Evolutionary conservation across 1,284 basidiomycete species (phyloP).

Genomic region (Trametes versicolor): DNA sequence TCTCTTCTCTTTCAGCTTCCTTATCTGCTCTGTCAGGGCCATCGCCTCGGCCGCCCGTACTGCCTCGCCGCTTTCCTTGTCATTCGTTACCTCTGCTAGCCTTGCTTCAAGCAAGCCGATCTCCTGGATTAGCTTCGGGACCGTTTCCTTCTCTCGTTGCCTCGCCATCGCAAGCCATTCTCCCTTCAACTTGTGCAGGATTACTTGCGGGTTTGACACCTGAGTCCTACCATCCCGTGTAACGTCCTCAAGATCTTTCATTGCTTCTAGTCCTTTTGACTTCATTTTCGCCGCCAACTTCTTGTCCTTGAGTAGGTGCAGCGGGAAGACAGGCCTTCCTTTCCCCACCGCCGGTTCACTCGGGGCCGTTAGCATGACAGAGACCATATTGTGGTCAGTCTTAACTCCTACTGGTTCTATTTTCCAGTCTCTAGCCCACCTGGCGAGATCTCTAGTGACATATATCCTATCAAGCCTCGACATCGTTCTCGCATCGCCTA

Average conservation of each 20-base stretch:
- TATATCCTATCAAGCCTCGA: constrained; percentile 54
- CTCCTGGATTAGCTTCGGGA: constrained; percentile 6
- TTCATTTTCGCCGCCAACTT: constrained; percentile 21
- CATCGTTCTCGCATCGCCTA: constrained; percentile 18
- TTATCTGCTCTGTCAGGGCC: neutral
- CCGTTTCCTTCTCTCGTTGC: neutral
- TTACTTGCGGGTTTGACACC: constrained; percentile 13
- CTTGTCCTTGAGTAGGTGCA: constrained; percentile 38
- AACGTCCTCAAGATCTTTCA: neutral
- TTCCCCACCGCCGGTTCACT: constrained; percentile 41
- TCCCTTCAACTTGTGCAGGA: constrained; percentile 3
- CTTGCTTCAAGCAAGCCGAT: neutral
- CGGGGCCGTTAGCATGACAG: constrained; percentile 35
- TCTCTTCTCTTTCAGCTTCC: neutral
- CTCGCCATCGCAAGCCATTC: constrained; percentile 8
- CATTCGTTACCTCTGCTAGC: neutral
- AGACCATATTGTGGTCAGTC: constrained; percentile 36
- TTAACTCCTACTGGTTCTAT: constrained; percentile 21
- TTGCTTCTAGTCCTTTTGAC: neutral
- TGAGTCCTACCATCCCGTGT: neutral
- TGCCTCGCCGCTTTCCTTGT: neutral
- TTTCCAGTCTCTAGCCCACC: constrained; percentile 38
- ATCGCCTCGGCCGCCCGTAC: neutral
- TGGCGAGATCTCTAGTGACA: neutral
- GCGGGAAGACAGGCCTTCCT: constrained; percentile 45